These are phyloP conservation scores for Saccharomyces hybrid DNA, from an alignment of 1,139 yeast genomes.

Conservation along the genomic window DNA sequence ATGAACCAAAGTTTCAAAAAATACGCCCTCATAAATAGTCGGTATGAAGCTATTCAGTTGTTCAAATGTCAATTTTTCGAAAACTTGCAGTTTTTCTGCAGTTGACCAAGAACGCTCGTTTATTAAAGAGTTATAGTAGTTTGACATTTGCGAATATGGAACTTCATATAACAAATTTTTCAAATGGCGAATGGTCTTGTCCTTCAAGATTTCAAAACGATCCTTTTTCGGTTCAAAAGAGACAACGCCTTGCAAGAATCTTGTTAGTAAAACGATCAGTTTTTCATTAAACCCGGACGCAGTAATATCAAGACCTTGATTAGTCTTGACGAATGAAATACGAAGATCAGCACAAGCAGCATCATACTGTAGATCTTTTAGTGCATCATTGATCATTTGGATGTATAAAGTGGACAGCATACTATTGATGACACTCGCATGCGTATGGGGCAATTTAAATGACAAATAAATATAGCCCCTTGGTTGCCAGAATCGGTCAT, in stretches of 20 bases:
- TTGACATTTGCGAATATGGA: constrained; percentile 70
- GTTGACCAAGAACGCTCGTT: constrained; percentile 65
- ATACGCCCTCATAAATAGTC: constrained; percentile 39
- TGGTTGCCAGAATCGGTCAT: constrained; percentile 84
- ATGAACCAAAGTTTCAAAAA: constrained; percentile 62
- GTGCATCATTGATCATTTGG: constrained; percentile 64
- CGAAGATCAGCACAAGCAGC: constrained; percentile 77
- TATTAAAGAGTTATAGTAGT: constrained; percentile 51
- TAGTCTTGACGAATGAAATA: constrained; percentile 49
- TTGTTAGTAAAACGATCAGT: constrained; percentile 51
- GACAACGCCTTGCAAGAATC: constrained; percentile 48
- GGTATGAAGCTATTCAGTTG: constrained; percentile 45
- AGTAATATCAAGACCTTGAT: constrained; percentile 64
- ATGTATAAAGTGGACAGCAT: constrained; percentile 55
- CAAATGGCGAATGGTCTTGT: constrained; percentile 52
- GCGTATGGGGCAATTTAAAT: constrained; percentile 59
- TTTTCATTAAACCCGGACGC: constrained; percentile 82
- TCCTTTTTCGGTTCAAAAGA: constrained; percentile 46
- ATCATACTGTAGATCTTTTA: constrained; percentile 68
- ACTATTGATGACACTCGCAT: constrained; percentile 47
- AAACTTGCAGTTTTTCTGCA: constrained; percentile 51
- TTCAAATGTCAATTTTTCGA: constrained; percentile 42
- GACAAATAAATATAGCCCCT: constrained; percentile 64
- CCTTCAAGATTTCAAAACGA: constrained; percentile 62
- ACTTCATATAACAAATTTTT: constrained; percentile 65